Conservation (phyloP, 2,329 filamentous ascomycete species). For the Hypoxylon sp. region DNA sequence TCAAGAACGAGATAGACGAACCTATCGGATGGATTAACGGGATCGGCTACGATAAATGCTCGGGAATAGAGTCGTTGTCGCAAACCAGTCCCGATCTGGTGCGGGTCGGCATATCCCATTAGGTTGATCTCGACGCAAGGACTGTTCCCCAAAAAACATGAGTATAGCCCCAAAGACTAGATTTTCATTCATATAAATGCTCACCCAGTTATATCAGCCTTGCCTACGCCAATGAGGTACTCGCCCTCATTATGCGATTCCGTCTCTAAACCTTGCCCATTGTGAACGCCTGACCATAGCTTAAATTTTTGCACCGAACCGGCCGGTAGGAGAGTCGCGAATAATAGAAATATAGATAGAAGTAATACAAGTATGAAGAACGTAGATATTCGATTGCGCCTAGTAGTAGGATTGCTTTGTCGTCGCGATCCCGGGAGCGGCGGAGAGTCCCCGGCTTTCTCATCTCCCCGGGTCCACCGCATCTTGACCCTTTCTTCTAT, state of each 20-base stretch:
- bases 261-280: constrained; percentile 22
- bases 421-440: constrained; percentile 9
- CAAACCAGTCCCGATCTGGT: constrained; percentile 85
- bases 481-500: constrained; percentile 27
- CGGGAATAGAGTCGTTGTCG: constrained; percentile 90
- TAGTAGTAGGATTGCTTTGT: constrained; percentile 4
- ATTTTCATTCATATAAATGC: constrained; percentile 5
- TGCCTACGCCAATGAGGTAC: constrained; percentile 70
- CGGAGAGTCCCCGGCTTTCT: constrained; percentile 32
- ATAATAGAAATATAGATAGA: constrained; percentile 23
- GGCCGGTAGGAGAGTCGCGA: constrained; percentile 19
- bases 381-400: constrained; percentile 7
- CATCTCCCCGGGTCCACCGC: constrained; percentile 13
- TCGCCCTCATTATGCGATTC: constrained; percentile 50
- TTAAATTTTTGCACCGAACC: constrained; percentile 21
- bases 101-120: constrained; percentile 91
- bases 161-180: not conserved
- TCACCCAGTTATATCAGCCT: constrained; percentile 69
- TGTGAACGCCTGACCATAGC: constrained; percentile 22
- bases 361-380: constrained; percentile 17
- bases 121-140: constrained; percentile 92
- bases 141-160: constrained; percentile 52
- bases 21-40: constrained; percentile 75
- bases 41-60: constrained; percentile 86
- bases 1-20: constrained; percentile 92